phyloP scores from a whole-genome alignment of 495 filamentous ascomycete species.

The Peziza echinospora region DNA sequence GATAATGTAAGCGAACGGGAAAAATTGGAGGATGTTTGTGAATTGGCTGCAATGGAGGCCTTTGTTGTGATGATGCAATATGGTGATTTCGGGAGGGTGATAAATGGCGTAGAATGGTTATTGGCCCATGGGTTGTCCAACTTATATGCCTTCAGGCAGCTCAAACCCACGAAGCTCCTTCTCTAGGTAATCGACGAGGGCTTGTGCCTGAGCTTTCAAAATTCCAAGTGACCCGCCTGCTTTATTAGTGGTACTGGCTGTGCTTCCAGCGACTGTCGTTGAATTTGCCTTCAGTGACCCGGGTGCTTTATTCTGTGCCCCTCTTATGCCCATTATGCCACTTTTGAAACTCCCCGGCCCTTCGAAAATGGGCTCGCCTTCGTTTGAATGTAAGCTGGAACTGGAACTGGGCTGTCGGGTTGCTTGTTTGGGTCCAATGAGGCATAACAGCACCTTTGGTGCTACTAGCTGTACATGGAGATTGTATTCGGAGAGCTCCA shows the following conservation, averaged over 20 bases:
- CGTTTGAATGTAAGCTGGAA: slow-evolving; percentile 14
- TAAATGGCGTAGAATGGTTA: neutral
- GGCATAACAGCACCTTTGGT: slow-evolving; percentile 16
- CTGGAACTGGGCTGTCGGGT: slow-evolving; percentile 7
- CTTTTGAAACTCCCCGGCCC: slow-evolving; percentile 11
- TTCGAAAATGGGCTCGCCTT: slow-evolving; percentile 1
- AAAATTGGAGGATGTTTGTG: no score
- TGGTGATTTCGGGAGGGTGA: neutral
- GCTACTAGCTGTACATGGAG: slow-evolving; percentile 19
- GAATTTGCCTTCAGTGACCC: slow-evolving; percentile 5
- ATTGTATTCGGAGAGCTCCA: slow-evolving; percentile 19
- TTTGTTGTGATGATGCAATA: no score
- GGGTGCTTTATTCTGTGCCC: slow-evolving; percentile 1
- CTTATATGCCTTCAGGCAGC: slow-evolving; percentile 18
- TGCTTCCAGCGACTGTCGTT: neutral
- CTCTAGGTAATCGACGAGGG: slow-evolving; percentile 18
- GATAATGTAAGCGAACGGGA: no score
- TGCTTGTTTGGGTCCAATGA: slow-evolving; percentile 17
- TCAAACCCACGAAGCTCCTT: slow-evolving; percentile 19
- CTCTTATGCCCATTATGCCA: neutral
- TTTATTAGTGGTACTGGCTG: neutral
- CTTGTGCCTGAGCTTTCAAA: slow-evolving; percentile 20
- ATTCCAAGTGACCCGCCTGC: slow-evolving; percentile 12
- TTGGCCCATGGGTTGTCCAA: no score
- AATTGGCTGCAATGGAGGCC: no score